Conservation (phyloP, 2,329 filamentous ascomycete species). For the Colletotrichum falcatum region DNA sequence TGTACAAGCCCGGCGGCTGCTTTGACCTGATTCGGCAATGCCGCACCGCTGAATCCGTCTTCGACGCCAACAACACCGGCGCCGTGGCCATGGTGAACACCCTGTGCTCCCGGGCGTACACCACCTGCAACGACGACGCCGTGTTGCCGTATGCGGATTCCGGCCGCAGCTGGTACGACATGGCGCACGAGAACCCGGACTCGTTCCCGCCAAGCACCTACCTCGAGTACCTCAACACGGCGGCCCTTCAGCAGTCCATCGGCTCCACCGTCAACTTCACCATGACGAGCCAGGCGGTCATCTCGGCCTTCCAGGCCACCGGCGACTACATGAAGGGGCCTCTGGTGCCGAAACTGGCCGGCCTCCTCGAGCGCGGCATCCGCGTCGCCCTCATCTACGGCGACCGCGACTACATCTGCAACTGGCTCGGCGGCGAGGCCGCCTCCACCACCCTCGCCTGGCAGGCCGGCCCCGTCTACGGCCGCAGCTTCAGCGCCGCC, state of each 20-base stretch:
- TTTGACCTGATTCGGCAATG: conserved; percentile 39
- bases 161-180: conserved; percentile 70
- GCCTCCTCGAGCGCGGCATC: conserved; percentile 71
- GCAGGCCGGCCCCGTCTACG: conserved; percentile 59
- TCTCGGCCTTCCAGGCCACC: conserved; percentile 59
- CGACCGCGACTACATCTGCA: conserved; percentile 73
- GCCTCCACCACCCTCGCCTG: conserved; percentile 73
- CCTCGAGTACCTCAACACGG: conserved; percentile 73
- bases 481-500: conserved; percentile 68
- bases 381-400: conserved; percentile 80
- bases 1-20: conserved; percentile 38
- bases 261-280: conserved; percentile 71
- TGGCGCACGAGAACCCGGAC: conserved; percentile 66
- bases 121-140: conserved; percentile 64
- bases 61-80: conserved; percentile 38
- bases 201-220: conserved; percentile 74
- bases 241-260: conserved; percentile 64
- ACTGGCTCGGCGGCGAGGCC: conserved; percentile 81
- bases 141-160: conserved; percentile 67
- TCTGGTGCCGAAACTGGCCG: conserved; percentile 69
- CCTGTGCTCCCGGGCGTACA: conserved; percentile 34
- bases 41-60: conserved; percentile 36
- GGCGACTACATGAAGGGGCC: conserved; percentile 74
- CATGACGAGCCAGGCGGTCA: conserved; percentile 60
- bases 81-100: conserved; percentile 27